phyloP scores from a whole-genome alignment of 228 moss, liverwort and hornwort genomes.

The Sphagnum fallax region DNA sequence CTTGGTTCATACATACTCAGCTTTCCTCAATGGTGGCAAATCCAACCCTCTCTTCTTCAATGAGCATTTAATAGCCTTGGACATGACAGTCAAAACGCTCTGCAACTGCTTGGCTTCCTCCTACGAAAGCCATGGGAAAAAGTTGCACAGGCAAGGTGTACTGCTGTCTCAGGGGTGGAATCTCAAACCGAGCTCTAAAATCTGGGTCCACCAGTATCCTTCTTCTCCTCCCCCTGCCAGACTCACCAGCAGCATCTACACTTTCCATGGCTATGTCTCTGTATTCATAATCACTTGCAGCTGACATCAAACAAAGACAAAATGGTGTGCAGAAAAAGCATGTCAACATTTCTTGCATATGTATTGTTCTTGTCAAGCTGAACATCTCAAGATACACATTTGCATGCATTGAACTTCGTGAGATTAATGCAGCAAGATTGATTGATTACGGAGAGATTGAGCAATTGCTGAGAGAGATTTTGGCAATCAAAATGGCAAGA shows the following conservation, averaged over 20 bases:
- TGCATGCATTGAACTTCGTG: too few species aligned
- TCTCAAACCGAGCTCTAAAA: slow-evolving; percentile 40
- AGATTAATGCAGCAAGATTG: too few species aligned
- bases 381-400: too few species aligned
- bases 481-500: too few species aligned
- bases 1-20: slow-evolving; percentile 36
- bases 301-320: slow-evolving; percentile 4
- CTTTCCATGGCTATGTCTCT: slow-evolving; percentile 22
- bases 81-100: slow-evolving; percentile 31
- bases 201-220: slow-evolving; percentile 31
- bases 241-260: not conserved
- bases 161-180: slow-evolving; percentile 22
- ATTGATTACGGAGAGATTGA: too few species aligned
- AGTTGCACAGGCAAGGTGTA: slow-evolving; percentile 16
- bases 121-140: slow-evolving; percentile 21
- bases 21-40: slow-evolving; percentile 46
- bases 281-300: slow-evolving; percentile 24
- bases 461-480: too few species aligned
- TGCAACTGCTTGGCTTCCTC: slow-evolving; percentile 26
- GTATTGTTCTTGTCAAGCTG: too few species aligned
- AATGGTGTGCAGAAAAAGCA: slow-evolving; percentile 4
- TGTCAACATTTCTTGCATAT: too few species aligned
- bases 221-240: slow-evolving; percentile 1
- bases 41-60: slow-evolving; percentile 37
- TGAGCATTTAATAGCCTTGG: slow-evolving; percentile 27